Conservation (phyloP, 441 rosid species). For the Biscutella auriculata region DNA sequence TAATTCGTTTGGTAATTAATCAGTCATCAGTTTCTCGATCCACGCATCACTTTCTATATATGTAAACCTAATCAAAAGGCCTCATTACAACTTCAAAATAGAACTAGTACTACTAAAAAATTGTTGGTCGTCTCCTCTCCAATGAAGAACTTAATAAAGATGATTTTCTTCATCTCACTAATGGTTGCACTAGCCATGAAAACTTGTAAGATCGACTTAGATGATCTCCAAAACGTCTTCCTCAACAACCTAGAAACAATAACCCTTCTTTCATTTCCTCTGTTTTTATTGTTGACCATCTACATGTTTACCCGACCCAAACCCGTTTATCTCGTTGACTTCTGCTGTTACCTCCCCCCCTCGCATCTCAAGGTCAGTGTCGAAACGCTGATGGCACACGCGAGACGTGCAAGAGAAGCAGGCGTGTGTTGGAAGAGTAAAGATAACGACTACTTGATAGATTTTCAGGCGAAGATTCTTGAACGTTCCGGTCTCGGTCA, state of each 20-base stretch:
- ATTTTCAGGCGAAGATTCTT: slow-evolving; percentile 69
- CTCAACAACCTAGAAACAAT: slow-evolving; percentile 58
- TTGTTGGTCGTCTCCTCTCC: too few species aligned
- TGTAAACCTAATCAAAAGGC: too few species aligned
- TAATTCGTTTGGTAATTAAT: too few species aligned
- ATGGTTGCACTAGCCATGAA: slow-evolving; percentile 42
- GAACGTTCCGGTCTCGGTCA: slow-evolving; percentile 87
- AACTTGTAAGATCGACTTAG: slow-evolving; percentile 39
- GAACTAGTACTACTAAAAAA: too few species aligned
- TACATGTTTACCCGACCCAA: slow-evolving; percentile 64
- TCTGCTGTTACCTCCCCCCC: slow-evolving; percentile 70
- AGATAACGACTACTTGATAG: slow-evolving; percentile 25
- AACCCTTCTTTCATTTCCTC: slow-evolving; percentile 37
- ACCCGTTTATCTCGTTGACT: slow-evolving; percentile 66
- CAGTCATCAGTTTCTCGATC: too few species aligned
- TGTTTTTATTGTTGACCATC: slow-evolving; percentile 43
- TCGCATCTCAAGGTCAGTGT: slow-evolving; percentile 38
- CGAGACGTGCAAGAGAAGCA: slow-evolving; percentile 50
- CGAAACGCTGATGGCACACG: slow-evolving; percentile 53
- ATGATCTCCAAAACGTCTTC: slow-evolving; percentile 56
- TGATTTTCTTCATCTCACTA: slow-evolving; percentile 45
- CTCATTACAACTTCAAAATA: too few species aligned
- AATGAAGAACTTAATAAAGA: slow-evolving; percentile 10
- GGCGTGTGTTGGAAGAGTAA: slow-evolving; percentile 21
- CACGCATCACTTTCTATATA: too few species aligned